Conservation (phyloP, 352 stramenopile species). For the Phytophthora foliorum region DNA sequence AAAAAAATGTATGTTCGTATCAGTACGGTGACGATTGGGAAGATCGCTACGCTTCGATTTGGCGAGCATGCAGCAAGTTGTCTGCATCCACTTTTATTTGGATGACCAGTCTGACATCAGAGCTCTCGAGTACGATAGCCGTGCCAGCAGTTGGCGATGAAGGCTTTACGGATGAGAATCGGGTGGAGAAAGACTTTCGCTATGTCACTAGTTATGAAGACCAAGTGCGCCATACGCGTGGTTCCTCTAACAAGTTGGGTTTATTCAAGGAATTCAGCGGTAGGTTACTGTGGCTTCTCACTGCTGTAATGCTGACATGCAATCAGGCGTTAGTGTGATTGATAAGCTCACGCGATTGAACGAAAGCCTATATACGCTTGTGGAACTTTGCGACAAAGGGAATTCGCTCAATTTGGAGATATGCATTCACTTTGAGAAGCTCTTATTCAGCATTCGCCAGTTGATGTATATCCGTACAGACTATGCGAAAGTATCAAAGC, state of each 20-base stretch:
- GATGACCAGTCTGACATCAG: too few relatives aligned
- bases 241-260: too few relatives aligned
- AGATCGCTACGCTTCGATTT: neutral
- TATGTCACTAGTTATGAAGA: neutral
- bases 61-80: neutral
- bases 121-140: neutral
- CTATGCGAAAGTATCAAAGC: conserved; percentile 18
- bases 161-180: neutral
- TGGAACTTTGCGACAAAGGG: too few relatives aligned
- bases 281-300: neutral
- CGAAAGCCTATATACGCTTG: neutral
- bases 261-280: neutral
- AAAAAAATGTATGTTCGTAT: too few relatives aligned
- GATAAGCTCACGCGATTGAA: neutral
- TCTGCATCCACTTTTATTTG: neutral
- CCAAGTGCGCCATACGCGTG: neutral
- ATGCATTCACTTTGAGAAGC: conserved; percentile 27
- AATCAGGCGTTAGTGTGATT: neutral
- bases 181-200: neutral
- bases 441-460: conserved; percentile 21
- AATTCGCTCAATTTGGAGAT: too few relatives aligned
- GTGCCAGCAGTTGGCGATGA: neutral
- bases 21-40: neutral
- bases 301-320: neutral
- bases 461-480: conserved; percentile 22